These are phyloP conservation scores for Cryphonectria parasitica DNA, from an alignment of 2,329 filamentous ascomycete genomes.

Conservation along the genomic window DNA sequence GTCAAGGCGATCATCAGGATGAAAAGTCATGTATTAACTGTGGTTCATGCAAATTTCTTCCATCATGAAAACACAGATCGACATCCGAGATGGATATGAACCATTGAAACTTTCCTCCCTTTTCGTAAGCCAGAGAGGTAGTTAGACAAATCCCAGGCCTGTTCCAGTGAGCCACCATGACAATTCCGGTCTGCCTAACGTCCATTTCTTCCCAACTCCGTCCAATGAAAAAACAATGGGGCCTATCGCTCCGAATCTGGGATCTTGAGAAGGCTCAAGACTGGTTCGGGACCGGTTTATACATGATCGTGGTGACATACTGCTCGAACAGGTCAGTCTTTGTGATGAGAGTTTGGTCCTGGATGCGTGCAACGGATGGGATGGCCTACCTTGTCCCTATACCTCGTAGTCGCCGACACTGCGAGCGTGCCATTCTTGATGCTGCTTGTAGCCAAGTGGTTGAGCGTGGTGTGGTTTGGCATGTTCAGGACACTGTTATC, in stretches of 20 bases:
- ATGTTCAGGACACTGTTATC: conserved; percentile 96
- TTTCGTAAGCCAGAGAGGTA: conserved; percentile 23
- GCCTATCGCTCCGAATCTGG: background rate
- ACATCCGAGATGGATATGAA: background rate
- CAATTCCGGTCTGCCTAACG: conserved; percentile 17
- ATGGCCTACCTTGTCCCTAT: conserved; percentile 83
- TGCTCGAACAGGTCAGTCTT: conserved; percentile 44
- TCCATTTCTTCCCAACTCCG: conserved; percentile 18
- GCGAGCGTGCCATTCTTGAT: conserved; percentile 97
- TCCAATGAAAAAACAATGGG: conserved; percentile 18
- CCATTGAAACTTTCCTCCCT: background rate
- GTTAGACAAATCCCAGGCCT: background rate
- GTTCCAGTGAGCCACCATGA: conserved; percentile 1
- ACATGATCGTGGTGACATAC: conserved; percentile 98
- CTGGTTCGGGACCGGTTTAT: conserved; percentile 67
- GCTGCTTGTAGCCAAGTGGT: conserved; percentile 95
- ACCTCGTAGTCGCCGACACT: conserved; percentile 95
- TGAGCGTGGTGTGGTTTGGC: conserved; percentile 95
- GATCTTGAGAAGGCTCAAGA: conserved; percentile 1
- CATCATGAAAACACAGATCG: conserved; percentile 29
- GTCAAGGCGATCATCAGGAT: background rate
- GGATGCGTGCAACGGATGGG: background rate
- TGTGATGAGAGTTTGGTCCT: background rate
- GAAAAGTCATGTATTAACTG: conserved; percentile 8
- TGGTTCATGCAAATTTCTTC: conserved; percentile 18